These are phyloP conservation scores for Moelleriella libera DNA, from an alignment of 2,329 filamentous ascomycete species.

Conservation along the genomic window DNA sequence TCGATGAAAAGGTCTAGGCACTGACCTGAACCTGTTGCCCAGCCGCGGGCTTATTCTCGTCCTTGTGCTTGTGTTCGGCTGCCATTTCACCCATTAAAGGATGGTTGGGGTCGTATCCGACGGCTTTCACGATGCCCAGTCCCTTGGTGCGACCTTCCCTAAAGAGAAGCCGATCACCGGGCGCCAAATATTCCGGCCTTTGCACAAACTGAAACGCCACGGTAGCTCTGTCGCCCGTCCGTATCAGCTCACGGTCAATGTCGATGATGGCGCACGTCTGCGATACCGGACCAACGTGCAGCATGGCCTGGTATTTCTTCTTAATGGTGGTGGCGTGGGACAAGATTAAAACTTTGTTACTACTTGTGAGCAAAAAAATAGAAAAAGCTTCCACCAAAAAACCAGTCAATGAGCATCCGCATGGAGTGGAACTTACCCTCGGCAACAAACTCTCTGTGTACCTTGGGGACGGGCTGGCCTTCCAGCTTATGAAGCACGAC, in stretches of 20 bases:
- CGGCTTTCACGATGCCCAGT: slow-evolving; percentile 79
- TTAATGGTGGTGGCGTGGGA: slow-evolving; percentile 96
- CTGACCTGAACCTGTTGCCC: slow-evolving; percentile 2
- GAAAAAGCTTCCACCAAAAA: not conserved
- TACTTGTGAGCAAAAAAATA: not conserved
- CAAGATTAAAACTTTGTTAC: slow-evolving; percentile 62
- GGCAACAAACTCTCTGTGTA: slow-evolving; percentile 63
- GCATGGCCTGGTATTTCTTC: slow-evolving; percentile 93
- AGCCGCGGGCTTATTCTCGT: not conserved
- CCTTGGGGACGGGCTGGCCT: slow-evolving; percentile 53
- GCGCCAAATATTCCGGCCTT: slow-evolving; percentile 78
- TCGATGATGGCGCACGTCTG: slow-evolving; percentile 97
- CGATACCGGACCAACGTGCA: slow-evolving; percentile 87
- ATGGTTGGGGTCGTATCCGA: slow-evolving; percentile 66
- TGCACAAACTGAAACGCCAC: slow-evolving; percentile 95
- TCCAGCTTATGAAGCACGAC: slow-evolving; percentile 81
- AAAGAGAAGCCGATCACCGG: slow-evolving; percentile 83
- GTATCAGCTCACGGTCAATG: slow-evolving; percentile 88
- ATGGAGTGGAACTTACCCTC: slow-evolving; percentile 38
- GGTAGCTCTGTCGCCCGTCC: slow-evolving; percentile 83
- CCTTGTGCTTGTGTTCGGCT: slow-evolving; percentile 1
- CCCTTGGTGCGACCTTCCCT: slow-evolving; percentile 92
- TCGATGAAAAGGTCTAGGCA: not conserved
- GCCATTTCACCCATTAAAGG: slow-evolving; percentile 19
- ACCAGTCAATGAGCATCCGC: no score